Base-by-base conservation (phyloP, 345 rosid genomes). In the Cochlearia excelsa region DNA sequence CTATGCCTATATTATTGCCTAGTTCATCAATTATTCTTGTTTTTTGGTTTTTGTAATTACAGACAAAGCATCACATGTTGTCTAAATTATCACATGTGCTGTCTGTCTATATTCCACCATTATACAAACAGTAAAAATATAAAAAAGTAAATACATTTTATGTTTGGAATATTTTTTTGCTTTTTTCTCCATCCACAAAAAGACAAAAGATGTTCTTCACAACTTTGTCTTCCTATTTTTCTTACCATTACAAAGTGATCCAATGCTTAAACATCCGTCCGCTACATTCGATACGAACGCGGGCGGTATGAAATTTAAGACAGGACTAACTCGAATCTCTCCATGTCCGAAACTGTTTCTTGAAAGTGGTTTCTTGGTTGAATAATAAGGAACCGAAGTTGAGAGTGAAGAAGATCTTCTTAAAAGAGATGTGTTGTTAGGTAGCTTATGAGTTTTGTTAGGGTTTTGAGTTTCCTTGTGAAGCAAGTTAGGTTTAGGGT, bases 221-320 rank as follows among this genome's bases (percentile, higher is more conserved):
- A 46, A 68, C 56, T 69, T 76, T 76, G 79, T 84, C 84, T 87
- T 91, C 75, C 67, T 81, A 42, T 75, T 91, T 10, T 43, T 61
- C 84, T 81, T 85, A 54, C 91, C 82, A 43, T 74, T 84, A 70
- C 98, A 91, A 29, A 85, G 62, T 1, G 90, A 90, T 49, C 91
- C 88, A 35, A 90, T 46, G 61, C 97, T 84, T 51, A 81, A 84
- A 38, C 82, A 75, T 58, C 71, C 81, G 26, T 64, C 88, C 7
- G 84, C 80, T 9, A 81, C 87, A 39, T 79, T 82, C 5, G 90
- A 78, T 59, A 91, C 78, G 70, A 74, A 80, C 30, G 87, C 71
- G 5, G 90, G 77, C 3, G 90, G 81, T 16, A 90, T 81, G 38
- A 90, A 80, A 57, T 88, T 91, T 58, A 88, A 42, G 46, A 91